These are phyloP conservation scores for Aspergillus haitiensis DNA, from an alignment of 495 filamentous ascomycete species.

Conservation along the genomic window DNA sequence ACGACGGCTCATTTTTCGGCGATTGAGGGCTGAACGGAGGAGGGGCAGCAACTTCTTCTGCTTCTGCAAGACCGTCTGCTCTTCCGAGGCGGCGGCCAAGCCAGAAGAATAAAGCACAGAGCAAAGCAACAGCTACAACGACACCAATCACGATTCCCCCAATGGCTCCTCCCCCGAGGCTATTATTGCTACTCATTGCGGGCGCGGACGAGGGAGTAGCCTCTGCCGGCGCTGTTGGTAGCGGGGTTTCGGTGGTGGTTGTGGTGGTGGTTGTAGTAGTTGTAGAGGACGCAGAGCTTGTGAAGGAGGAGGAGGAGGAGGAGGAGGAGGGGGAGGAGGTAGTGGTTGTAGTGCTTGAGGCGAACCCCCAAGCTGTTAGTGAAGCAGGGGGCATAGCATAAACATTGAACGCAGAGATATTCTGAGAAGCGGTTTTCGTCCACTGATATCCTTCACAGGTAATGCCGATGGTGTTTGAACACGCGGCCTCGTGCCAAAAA, in stretches of 20 bases:
- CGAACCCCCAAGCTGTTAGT: slow-evolving; percentile 3
- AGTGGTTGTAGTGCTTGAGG: slow-evolving; percentile 4
- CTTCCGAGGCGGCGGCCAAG: slow-evolving; percentile 17
- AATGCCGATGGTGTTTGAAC: slow-evolving; percentile 12
- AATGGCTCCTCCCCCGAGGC: slow-evolving; percentile 28
- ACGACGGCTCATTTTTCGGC: neutral
- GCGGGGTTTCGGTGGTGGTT: slow-evolving; percentile 5
- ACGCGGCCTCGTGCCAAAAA: slow-evolving; percentile 14
- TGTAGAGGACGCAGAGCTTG: slow-evolving; percentile 2
- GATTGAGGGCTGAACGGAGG: neutral
- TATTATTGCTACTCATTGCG: neutral
- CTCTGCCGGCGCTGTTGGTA: slow-evolving; percentile 1
- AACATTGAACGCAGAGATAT: slow-evolving; percentile 21
- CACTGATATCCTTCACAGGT: slow-evolving; percentile 13
- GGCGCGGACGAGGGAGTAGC: neutral
- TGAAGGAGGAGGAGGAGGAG: slow-evolving; percentile 4
- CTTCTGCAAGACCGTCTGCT: neutral
- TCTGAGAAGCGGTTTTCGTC: slow-evolving; percentile 6
- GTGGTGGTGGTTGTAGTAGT: slow-evolving; percentile 9
- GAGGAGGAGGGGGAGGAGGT: slow-evolving; percentile 6
- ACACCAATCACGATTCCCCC: slow-evolving; percentile 41
- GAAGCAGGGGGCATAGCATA: slow-evolving; percentile 16
- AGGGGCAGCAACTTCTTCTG: neutral
- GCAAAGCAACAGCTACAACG: slow-evolving; percentile 38
- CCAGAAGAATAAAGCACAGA: slow-evolving; percentile 39